Evolutionary conservation across 371 early-diverging fungal species (phyloP), one percentile per base, ranked within the genome.

Genomic region (Haplosporangium sp.): DNA sequence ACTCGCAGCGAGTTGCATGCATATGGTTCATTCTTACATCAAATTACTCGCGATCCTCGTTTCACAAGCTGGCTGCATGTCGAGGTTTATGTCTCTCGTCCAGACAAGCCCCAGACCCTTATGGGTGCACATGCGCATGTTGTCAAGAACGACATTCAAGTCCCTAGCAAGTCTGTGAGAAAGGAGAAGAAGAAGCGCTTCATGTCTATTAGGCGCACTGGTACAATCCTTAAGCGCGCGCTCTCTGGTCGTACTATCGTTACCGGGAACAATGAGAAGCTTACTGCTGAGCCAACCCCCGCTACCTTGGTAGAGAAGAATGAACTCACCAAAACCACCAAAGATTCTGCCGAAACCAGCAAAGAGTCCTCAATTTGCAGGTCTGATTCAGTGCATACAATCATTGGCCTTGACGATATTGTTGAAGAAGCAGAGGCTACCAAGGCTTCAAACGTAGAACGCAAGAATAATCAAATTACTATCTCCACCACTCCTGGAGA

Each of bases 91-190:
- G 79, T 78, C 57, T 73, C 79, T 15, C 79, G 79, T 62, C 74
- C 79, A 0, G 79, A 78, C 48, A 78, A 78, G 71, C 71, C 71
- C 37, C 44, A 67, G 63, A 78, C 79, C 8, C 64, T 78, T 44
- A 71, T 78, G 79, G 79, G 79, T 11, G 67, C 79, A 5, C 79
- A 78, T n/a, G 81, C 81, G 0, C 81, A 79, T 11, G 75, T 79
- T 19, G 68, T 79, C 58, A 79, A 74, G 69, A 79, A 79, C 61
- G 81, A 79, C 65, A 73, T 78, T 45, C 65, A 66, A 55, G 78
- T 78, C n/a, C 73, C 79, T 11, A 58, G 57, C 38, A 65, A 59
- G 53, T 37, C 61, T 44, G 55, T 53, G 56, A 61, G 34, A 27
- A 68, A 61, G 63, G 73, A 72, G 34, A 77, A 72, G 73, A 77